A percentile compares a stretch with the other conserved stretches of the same genome.
Evolutionary conservation across 179 eudicot species (phyloP).

Genomic region (Silene vulgaris): DNA sequence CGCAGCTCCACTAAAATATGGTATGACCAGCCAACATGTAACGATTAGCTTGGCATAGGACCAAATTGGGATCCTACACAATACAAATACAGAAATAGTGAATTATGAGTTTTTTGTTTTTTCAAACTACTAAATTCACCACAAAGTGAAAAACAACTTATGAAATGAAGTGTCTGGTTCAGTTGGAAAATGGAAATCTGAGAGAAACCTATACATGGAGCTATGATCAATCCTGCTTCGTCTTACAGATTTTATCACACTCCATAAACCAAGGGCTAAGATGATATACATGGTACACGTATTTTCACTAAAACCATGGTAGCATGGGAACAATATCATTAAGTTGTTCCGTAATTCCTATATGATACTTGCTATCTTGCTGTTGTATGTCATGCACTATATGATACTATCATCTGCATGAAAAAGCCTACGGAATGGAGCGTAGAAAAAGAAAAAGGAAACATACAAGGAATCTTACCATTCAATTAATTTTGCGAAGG

Average conservation of each 20-base stretch:
- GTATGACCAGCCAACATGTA: constrained; percentile 96
- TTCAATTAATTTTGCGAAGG: constrained; percentile 71
- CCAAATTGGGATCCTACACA: constrained; percentile 87
- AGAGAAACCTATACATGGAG: no score
- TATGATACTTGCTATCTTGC: no score
- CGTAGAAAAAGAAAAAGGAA: not conserved
- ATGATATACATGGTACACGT: no score
- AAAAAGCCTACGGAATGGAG: constrained; percentile 8
- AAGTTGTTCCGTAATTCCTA: no score
- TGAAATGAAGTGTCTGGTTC: no score
- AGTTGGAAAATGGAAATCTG: no score
- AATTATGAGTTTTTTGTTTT: not conserved
- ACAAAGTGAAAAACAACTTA: no score
- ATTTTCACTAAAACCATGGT: no score
- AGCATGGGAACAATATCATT: no score
- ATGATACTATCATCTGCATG: not conserved
- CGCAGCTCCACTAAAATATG: constrained; percentile 97
- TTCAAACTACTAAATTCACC: not conserved
- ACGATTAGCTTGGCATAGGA: constrained; percentile 69
- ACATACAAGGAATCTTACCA: constrained; percentile 46
- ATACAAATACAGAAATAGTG: not conserved
- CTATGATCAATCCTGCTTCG: no score
- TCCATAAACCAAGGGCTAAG: no score
- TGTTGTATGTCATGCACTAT: not conserved
- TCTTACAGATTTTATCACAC: no score